Evolutionary conservation across 257 asterid genomes (phyloP), one percentile per base, ranked within the genome.

Genomic region (Petunia axillaris): DNA sequence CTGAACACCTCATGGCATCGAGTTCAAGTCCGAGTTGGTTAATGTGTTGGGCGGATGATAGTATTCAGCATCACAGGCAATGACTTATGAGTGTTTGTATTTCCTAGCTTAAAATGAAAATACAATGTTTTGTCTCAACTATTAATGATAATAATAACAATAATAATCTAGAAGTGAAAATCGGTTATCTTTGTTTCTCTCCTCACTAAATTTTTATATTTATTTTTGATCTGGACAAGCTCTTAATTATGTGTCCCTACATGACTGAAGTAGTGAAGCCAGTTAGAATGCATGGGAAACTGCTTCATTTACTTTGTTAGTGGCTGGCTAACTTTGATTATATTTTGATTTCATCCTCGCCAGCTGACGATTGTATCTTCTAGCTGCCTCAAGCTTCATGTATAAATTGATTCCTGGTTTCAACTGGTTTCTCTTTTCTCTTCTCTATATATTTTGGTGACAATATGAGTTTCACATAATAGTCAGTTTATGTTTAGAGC

Each of bases 1-100:
- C 82, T 96, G 53, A 96, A 96, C 88, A 96, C 96, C 57, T 94
- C 99, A 40, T 96, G 99, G 99, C 99, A 96, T 85, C 91, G 95
- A 40, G 96, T 94, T 87, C 84, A 89, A 1, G 91, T 94, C 63
- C 89, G 91, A 37, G 85, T 90, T 39, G 94, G 96, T 58, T 98
- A 85, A 11, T 50, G 44, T 50, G 44, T 73, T 50, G 77, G 6
- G 58, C 10, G 4, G 59, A 25, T 25, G 62, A 35, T 11, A 2
- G 35, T 50, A 73, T 11, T 73, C 78, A 73, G 44, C 44, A 73
- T 73, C 13, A 3, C 43, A 50, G 1, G 44, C 77, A 7, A 48
- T 71, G 35, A 11, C 36, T 13, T 25, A 25, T 25, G 25, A 25
- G 77, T 52, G 57, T 48, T 8, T 70, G 35, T 36, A 11, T 5